These are phyloP conservation scores for Vitis hybrid DNA, from an alignment of 177 flowering plant species.

Conservation along the genomic window DNA sequence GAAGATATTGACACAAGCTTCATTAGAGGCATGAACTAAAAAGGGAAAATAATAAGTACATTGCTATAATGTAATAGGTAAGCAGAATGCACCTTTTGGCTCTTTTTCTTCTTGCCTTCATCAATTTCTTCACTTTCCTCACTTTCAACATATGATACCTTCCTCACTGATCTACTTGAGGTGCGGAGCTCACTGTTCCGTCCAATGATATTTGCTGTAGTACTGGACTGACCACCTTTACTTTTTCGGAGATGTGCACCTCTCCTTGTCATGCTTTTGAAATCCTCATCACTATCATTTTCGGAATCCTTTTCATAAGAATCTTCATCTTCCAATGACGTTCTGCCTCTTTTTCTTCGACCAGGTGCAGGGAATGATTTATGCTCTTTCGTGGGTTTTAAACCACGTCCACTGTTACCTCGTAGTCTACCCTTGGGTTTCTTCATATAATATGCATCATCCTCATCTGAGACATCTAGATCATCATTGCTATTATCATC, in stretches of 20 bases:
- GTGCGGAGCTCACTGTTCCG: slow-evolving; percentile 69
- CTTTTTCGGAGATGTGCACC: slow-evolving; percentile 43
- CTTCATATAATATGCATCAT: slow-evolving; percentile 48
- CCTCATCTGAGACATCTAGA: slow-evolving; percentile 71
- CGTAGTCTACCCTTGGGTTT: slow-evolving; percentile 45
- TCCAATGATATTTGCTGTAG: slow-evolving; percentile 25
- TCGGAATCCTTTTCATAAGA: slow-evolving; percentile 71
- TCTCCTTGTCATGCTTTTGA: slow-evolving; percentile 47
- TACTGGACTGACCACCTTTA: slow-evolving; percentile 37
- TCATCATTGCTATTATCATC: slow-evolving; percentile 64
- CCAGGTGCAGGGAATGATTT: slow-evolving; percentile 41
- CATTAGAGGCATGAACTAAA: too few species aligned
- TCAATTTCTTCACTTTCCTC: slow-evolving; percentile 93
- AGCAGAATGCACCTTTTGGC: slow-evolving; percentile 62
- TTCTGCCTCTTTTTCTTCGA: slow-evolving; percentile 55
- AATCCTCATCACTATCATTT: slow-evolving; percentile 63
- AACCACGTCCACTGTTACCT: slow-evolving; percentile 43
- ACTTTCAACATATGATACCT: slow-evolving; percentile 97
- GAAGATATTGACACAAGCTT: too few species aligned
- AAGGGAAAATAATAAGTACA: background rate
- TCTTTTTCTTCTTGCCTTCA: slow-evolving; percentile 66
- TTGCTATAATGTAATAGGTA: background rate
- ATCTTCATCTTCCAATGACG: slow-evolving; percentile 60
- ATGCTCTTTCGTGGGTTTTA: slow-evolving; percentile 41
- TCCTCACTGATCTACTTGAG: slow-evolving; percentile 78